A percentile compares a stretch with the other conserved stretches of the same genome.
Evolutionary conservation across 495 filamentous ascomycete genomes (phyloP).

Genomic region (Aspergillus indologenus): DNA sequence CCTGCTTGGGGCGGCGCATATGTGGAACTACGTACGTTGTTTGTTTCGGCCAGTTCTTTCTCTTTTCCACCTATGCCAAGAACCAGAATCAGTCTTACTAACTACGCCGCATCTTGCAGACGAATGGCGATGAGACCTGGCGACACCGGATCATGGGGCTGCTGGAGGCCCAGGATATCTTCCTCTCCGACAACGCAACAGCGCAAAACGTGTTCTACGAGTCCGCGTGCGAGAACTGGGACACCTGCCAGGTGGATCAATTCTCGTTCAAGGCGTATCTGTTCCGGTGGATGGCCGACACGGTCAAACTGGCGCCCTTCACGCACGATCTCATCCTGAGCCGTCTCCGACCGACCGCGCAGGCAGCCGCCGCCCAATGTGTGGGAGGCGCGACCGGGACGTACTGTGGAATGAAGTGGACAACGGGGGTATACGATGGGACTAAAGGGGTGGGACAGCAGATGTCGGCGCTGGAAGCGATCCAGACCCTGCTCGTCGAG

Average conservation of each 20-base stretch:
- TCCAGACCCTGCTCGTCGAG: slow-evolving; percentile 56
- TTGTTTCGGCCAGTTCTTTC: no score
- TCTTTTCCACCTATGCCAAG: neutral
- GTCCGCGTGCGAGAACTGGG: slow-evolving; percentile 45
- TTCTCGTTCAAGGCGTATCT: slow-evolving; percentile 80
- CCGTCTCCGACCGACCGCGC: slow-evolving; percentile 57
- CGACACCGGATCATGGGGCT: slow-evolving; percentile 51
- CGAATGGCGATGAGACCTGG: slow-evolving; percentile 55
- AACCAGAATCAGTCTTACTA: neutral
- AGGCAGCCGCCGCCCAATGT: slow-evolving; percentile 65
- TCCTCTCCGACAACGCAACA: slow-evolving; percentile 45
- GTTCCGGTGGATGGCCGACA: slow-evolving; percentile 66
- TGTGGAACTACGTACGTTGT: slow-evolving; percentile 65
- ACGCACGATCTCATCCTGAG: slow-evolving; percentile 54
- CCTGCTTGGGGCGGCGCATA: slow-evolving; percentile 62
- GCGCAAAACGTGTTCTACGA: slow-evolving; percentile 50
- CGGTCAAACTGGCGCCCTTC: slow-evolving; percentile 64
- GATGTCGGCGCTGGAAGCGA: slow-evolving; percentile 61
- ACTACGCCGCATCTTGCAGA: slow-evolving; percentile 34
- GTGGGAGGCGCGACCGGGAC: slow-evolving; percentile 45
- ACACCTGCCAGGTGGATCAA: slow-evolving; percentile 65
- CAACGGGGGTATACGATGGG: slow-evolving; percentile 41
- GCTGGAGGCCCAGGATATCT: slow-evolving; percentile 49
- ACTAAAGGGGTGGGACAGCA: slow-evolving; percentile 59
- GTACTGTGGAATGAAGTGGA: slow-evolving; percentile 66